A percentile compares a stretch with the other conserved stretches of the same genome.
phyloP scores from a whole-genome alignment of 1,284 basidiomycete genomes.

The Mycena sp. region DNA sequence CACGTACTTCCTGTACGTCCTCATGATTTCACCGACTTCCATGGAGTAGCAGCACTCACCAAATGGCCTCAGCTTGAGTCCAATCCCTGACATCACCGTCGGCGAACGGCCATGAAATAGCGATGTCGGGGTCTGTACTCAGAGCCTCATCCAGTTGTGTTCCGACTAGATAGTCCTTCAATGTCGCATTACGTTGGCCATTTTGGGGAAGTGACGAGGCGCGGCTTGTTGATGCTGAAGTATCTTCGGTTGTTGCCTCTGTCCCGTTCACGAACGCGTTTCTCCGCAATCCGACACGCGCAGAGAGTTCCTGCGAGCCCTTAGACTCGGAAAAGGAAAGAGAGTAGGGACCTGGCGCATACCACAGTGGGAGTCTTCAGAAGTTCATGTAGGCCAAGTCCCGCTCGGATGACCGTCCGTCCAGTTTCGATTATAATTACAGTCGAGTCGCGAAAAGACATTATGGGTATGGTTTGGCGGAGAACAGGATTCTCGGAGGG shows the following conservation, averaged over 20 bases:
- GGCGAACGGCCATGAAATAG: slow-evolving; percentile 87
- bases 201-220: slow-evolving; percentile 55
- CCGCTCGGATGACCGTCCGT: slow-evolving; percentile 76
- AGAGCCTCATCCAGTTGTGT: slow-evolving; percentile 83
- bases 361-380: slow-evolving; percentile 80
- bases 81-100: slow-evolving; percentile 83
- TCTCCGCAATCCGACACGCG: slow-evolving; percentile 78
- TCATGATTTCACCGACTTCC: not conserved
- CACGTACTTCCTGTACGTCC: slow-evolving; percentile 78
- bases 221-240: slow-evolving; percentile 53
- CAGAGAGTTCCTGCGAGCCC: slow-evolving; percentile 65
- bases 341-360: slow-evolving; percentile 40
- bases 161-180: slow-evolving; percentile 89
- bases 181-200: slow-evolving; percentile 47
- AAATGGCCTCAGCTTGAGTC: slow-evolving; percentile 91
- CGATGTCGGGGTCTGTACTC: slow-evolving; percentile 74
- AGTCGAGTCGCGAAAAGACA: slow-evolving; percentile 81
- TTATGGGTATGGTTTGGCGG: not conserved
- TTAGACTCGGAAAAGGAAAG: slow-evolving; percentile 9
- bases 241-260: slow-evolving; percentile 45
- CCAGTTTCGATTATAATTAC: slow-evolving; percentile 86
- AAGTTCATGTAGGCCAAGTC: slow-evolving; percentile 84
- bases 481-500: not conserved
- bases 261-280: slow-evolving; percentile 41
- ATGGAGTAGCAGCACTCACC: slow-evolving; percentile 61